phyloP scores from a whole-genome alignment of 805 yeast genomes.

The Pichia nakasei region DNA sequence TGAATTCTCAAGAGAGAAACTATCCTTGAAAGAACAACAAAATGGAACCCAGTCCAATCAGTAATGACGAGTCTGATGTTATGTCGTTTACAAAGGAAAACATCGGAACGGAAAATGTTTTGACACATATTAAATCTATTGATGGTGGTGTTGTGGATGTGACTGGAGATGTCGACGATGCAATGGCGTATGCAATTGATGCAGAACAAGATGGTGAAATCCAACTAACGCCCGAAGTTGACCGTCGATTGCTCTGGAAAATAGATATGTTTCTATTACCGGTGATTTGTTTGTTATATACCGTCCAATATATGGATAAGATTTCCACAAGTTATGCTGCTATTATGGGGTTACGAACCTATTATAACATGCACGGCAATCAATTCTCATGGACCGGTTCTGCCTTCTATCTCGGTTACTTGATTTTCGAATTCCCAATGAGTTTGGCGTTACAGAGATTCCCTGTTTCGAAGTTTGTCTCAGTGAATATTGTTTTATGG shows the following conservation, averaged over 20 bases:
- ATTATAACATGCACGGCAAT: conserved; percentile 38
- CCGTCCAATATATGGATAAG: conserved; percentile 55
- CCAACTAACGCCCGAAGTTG: conserved; percentile 3
- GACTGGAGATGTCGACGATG: conserved; percentile 12
- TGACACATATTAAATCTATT: conserved; percentile 5
- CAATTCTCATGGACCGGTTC: conserved; percentile 25
- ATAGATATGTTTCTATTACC: conserved; percentile 46
- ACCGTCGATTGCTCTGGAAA: conserved; percentile 23
- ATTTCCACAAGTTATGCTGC: conserved; percentile 45
- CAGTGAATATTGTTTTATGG: conserved; percentile 31
- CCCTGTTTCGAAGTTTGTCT: conserved; percentile 34
- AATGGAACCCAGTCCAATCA: too few relatives aligned
- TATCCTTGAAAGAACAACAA: too few relatives aligned
- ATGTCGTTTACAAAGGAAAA: conserved; percentile 9
- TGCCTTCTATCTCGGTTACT: conserved; percentile 31
- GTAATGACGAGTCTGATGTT: neutral
- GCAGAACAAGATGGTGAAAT: conserved; percentile 2
- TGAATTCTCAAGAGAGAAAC: too few relatives aligned
- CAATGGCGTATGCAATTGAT: conserved; percentile 9
- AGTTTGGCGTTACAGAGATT: conserved; percentile 37
- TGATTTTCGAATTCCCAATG: conserved; percentile 47
- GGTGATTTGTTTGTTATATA: conserved; percentile 38
- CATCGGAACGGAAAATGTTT: conserved; percentile 3
- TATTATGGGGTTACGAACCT: conserved; percentile 44
- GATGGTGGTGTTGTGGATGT: conserved; percentile 8